Evolutionary conservation across 164 flowering plant genomes (phyloP).

Genomic region (Litsea cubeba): DNA sequence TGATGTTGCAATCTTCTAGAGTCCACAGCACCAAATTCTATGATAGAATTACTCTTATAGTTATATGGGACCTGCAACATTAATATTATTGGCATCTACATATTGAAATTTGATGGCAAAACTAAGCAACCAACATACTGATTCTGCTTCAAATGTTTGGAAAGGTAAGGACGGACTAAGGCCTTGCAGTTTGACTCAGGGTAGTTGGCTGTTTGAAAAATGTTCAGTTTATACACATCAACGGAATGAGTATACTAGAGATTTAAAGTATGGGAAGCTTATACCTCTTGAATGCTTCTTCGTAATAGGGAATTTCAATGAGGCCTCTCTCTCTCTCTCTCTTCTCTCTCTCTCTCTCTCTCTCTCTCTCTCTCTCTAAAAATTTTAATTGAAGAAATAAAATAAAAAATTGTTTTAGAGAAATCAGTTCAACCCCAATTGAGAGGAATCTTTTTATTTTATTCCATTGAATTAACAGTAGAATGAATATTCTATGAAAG

Average conservation of each 20-base stretch:
- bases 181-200: not conserved
- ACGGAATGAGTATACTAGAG: too few species aligned
- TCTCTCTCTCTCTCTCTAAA: too few species aligned
- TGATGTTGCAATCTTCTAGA: slow-evolving; percentile 31
- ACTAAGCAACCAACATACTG: not conserved
- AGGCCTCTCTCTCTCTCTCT: too few species aligned
- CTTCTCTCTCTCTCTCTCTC: not conserved
- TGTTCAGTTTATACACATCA: too few species aligned
- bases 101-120: slow-evolving; percentile 1
- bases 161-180: not conserved
- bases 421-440: not conserved
- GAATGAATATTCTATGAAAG: not conserved
- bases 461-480: not conserved
- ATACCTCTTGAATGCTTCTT: not conserved
- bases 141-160: not conserved
- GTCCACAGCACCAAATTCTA: slow-evolving; percentile 29
- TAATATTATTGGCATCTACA: slow-evolving; percentile 3
- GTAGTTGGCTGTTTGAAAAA: not conserved
- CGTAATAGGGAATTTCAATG: not conserved
- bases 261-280: too few species aligned
- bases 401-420: too few species aligned
- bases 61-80: slow-evolving; percentile 39
- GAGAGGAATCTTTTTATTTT: not conserved
- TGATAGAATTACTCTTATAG: slow-evolving; percentile 12
- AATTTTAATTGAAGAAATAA: too few species aligned